Percentiles rank a stretch among this genome's conserved stretches.
phyloP scores from a whole-genome alignment of 495 filamentous ascomycete genomes.

The Podospora didyma region DNA sequence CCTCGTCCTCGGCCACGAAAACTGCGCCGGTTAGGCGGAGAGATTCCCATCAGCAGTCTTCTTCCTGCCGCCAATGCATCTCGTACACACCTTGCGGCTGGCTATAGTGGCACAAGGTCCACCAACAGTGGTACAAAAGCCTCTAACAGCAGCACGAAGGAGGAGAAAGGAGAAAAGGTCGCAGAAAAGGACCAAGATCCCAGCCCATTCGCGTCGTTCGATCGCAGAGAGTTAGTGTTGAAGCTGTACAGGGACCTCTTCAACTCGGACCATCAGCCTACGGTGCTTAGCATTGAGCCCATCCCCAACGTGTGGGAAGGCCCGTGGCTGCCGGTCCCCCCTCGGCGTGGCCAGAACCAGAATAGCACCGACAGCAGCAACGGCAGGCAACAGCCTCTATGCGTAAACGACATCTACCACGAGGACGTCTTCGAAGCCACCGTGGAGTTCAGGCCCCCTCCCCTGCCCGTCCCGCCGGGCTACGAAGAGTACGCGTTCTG shows the following conservation, averaged over 20 bases:
- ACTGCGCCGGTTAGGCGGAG: no score
- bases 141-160: no score
- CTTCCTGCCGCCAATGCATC: no score
- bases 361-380: no score
- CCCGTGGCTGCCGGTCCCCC: not conserved
- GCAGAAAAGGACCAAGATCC: no score
- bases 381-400: no score
- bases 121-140: no score
- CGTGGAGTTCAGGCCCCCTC: not conserved
- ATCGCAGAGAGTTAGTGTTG: not conserved
- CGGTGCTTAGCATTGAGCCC: not conserved
- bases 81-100: no score
- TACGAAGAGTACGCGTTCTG: slow-evolving; percentile 8
- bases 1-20: no score
- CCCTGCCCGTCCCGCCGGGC: not conserved
- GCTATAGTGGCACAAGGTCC: no score
- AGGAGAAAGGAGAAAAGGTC: not conserved
- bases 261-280: not conserved
- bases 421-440: not conserved
- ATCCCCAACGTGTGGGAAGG: slow-evolving; percentile 6
- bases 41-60: no score
- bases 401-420: not conserved
- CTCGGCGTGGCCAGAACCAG: no score
- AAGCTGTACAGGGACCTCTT: not conserved
- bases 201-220: not conserved